Conservation (phyloP, 495 filamentous ascomycete genomes). For the Aspergillus egyptiacus region DNA sequence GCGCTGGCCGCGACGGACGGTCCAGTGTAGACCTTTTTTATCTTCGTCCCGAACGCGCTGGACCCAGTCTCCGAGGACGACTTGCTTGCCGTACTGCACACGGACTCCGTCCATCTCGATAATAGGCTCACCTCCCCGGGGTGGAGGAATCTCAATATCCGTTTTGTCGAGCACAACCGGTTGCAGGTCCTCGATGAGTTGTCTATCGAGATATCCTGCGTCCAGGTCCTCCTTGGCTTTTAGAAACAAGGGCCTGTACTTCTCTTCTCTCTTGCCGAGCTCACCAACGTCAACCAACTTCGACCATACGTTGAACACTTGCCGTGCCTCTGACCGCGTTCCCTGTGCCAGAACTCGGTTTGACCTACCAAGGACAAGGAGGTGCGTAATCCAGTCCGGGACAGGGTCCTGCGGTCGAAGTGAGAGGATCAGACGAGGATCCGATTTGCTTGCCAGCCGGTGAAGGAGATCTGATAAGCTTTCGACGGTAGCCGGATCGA, state of each 20-base stretch:
- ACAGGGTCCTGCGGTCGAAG: constrained; percentile 78
- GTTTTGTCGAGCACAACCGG: neutral
- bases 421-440: constrained; percentile 68
- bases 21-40: constrained; percentile 70
- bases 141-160: neutral
- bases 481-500: constrained; percentile 74
- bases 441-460: constrained; percentile 53
- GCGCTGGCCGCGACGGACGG: constrained; percentile 70
- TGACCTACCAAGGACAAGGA: constrained; percentile 59
- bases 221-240: constrained; percentile 15
- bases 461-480: constrained; percentile 64
- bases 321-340: constrained; percentile 12
- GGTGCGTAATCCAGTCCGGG: constrained; percentile 84
- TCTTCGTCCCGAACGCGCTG: constrained; percentile 44
- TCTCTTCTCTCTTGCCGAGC: neutral
- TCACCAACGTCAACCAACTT: neutral
- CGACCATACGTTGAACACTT: constrained; percentile 26
- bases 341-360: constrained; percentile 48
- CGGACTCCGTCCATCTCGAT: constrained; percentile 81
- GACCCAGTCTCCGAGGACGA: constrained; percentile 73
- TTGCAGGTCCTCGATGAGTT: constrained; percentile 28
- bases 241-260: neutral
- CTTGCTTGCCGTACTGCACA: constrained; percentile 72
- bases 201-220: constrained; percentile 26
- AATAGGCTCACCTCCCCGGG: constrained; percentile 51